A percentile compares a stretch with the other conserved stretches of the same genome.
These are phyloP conservation scores for Aspergillus fumigatus DNA, from an alignment of 2,329 filamentous ascomycete species.

Conservation along the genomic window DNA sequence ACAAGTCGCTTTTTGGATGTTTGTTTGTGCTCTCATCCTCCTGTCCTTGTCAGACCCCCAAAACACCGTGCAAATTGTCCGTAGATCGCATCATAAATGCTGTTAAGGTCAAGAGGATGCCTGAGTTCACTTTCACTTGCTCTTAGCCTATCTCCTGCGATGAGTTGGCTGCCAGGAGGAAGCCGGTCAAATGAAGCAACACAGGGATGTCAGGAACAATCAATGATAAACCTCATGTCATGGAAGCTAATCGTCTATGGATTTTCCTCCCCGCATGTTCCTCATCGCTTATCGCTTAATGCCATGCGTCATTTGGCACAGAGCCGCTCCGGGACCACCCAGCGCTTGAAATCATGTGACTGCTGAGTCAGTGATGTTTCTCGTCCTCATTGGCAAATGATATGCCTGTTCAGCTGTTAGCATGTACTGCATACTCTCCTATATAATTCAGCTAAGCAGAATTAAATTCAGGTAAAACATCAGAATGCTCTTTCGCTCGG, in stretches of 20 bases:
- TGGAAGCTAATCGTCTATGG: slow-evolving; percentile 32
- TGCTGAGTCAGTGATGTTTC: slow-evolving; percentile 14
- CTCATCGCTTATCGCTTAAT: slow-evolving; percentile 8
- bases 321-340: slow-evolving; percentile 5
- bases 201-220: not conserved
- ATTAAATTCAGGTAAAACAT: not conserved
- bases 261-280: slow-evolving; percentile 23
- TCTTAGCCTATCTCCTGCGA: not conserved
- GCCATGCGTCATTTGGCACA: slow-evolving; percentile 9
- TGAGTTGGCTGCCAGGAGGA: not conserved
- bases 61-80: not conserved
- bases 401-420: not conserved
- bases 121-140: not conserved
- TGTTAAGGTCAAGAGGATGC: not conserved
- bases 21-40: not conserved
- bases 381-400: not conserved
- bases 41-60: not conserved
- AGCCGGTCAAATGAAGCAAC: not conserved
- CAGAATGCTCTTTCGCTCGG: slow-evolving; percentile 5
- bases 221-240: slow-evolving; percentile 5
- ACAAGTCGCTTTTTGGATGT: not conserved
- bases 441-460: not conserved
- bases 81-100: not conserved
- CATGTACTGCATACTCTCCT: not conserved
- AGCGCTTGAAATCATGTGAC: slow-evolving; percentile 19